Base-by-base conservation (phyloP, 495 filamentous ascomycete genomes). In the Umbilicaria muhlenbergii region DNA sequence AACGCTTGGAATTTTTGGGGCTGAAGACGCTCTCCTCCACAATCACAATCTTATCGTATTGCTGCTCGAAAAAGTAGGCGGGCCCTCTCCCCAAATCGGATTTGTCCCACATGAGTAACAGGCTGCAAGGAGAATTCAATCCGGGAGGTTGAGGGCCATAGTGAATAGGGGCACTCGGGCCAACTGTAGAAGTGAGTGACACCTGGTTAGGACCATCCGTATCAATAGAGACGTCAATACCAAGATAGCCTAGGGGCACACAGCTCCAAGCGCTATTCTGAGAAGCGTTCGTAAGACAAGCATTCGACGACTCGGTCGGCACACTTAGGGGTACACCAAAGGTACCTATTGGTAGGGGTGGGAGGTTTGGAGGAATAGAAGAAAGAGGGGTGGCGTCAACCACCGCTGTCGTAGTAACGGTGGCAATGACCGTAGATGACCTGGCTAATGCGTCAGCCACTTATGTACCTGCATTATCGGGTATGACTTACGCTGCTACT, bases 31-130 rank as follows among this genome's bases (percentile, higher is more conserved):
- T 57, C 43, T 82, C 71, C 1, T 67, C 71, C 1, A 93, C 50
- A 28, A 94, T 71, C n/a, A 93, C 78, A 13, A 85, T 59, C 58
- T 95, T 95, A 63, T 89, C 73, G 52, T 87, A 91, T 7, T 63
- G 46, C 21, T 80, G 51, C 47, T 73, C 66, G 51, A 86, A 83
- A 50, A 80, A 83, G 59, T 75, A 82, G 5, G 86, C 85, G 2
- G 85, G 81, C 3, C 87, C 87, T 44, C 75, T 64, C 32, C 58
- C 56, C 15, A 66, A 56, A 31, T 71, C 66, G 47, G 81, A 73
- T 37, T 67, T 68, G 58, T 93, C 85, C 39, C 64, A 66, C 38
- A 86, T 80, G 18, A 86, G 63, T 12, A 63, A 63, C 24, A 93
- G 55, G 4, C 59, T 53, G 48, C 73, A 58, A 3, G 67, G 62